A percentile compares a stretch with the other conserved stretches of the same genome.
Conservation (phyloP, 768 basidiomycete species). For the Daedaleopsis sinensis region DNA sequence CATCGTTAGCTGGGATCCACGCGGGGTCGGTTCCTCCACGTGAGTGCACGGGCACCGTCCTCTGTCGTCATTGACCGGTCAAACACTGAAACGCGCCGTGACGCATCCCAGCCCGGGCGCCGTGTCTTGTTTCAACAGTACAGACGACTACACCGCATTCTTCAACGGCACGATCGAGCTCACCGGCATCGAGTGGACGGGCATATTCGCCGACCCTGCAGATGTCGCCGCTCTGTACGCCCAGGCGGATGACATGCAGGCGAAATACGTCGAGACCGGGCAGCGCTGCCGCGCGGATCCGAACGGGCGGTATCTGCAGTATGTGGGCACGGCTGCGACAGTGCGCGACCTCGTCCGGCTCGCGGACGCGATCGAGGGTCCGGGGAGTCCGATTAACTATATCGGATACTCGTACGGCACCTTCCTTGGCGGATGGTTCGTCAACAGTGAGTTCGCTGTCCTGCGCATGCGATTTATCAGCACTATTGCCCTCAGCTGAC, state of each 20-base stretch:
- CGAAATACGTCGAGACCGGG: conserved; percentile 1
- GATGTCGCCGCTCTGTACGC: not conserved
- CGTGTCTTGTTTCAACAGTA: conserved; percentile 5
- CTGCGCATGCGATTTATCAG: too few species aligned
- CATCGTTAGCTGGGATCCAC: conserved; percentile 8
- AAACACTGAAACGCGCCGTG: too few species aligned
- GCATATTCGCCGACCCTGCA: not conserved
- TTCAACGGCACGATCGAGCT: not conserved
- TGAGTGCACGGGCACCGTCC: not conserved
- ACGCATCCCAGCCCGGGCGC: conserved; percentile 3
- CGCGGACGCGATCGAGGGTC: conserved; percentile 9
- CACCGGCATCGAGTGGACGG: not conserved
- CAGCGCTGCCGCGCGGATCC: not conserved
- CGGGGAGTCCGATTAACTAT: conserved; percentile 9
- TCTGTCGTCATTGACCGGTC: too few species aligned
- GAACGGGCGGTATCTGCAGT: not conserved
- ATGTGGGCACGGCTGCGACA: conserved; percentile 9
- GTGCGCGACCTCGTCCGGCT: conserved; percentile 8
- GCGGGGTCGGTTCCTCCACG: conserved; percentile 2
- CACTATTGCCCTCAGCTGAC: not conserved
- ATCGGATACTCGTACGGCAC: conserved; percentile 6
- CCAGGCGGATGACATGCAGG: not conserved
- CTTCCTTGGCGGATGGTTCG: not conserved
- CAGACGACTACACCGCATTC: not conserved
- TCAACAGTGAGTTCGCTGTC: conserved; percentile 1